These are phyloP conservation scores for Arxiozyma slooffiae DNA, from an alignment of 1,139 yeast genomes.

Conservation along the genomic window DNA sequence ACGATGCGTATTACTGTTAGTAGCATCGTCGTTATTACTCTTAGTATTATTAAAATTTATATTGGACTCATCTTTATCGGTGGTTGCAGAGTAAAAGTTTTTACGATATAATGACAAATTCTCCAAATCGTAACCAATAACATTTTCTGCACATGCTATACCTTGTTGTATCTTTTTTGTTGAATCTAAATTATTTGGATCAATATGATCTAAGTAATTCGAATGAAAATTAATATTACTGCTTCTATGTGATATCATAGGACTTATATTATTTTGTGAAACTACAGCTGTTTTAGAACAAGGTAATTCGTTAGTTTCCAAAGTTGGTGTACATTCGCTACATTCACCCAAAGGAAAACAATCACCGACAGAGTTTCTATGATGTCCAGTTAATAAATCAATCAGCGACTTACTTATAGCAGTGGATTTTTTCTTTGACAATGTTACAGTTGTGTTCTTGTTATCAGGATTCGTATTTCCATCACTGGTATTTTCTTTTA, in stretches of 20 bases:
- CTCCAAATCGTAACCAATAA: conserved; percentile 30
- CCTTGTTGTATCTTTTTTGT: conserved; percentile 6
- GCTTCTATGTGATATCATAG: background rate
- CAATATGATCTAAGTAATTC: background rate
- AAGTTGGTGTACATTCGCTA: conserved; percentile 7
- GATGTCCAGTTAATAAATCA: conserved; percentile 4
- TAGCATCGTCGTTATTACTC: too few relatives aligned
- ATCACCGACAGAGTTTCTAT: conserved; percentile 5
- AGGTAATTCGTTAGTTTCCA: conserved; percentile 3
- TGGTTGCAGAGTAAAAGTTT: conserved; percentile 15
- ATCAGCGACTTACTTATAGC: conserved; percentile 5
- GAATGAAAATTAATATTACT: background rate
- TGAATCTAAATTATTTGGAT: background rate
- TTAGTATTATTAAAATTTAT: background rate
- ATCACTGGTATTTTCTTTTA: background rate
- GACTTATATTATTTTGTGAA: conserved; percentile 8
- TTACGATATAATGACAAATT: conserved; percentile 28
- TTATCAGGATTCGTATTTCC: background rate
- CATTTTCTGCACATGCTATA: conserved; percentile 28
- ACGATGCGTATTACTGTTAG: background rate
- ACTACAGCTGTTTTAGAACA: background rate
- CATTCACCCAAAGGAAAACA: conserved; percentile 5
- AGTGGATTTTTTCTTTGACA: background rate
- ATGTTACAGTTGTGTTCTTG: background rate
- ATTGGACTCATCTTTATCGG: conserved; percentile 1